Base-by-base conservation (phyloP, 306 rosid species). In the Acacia acuminata region DNA sequence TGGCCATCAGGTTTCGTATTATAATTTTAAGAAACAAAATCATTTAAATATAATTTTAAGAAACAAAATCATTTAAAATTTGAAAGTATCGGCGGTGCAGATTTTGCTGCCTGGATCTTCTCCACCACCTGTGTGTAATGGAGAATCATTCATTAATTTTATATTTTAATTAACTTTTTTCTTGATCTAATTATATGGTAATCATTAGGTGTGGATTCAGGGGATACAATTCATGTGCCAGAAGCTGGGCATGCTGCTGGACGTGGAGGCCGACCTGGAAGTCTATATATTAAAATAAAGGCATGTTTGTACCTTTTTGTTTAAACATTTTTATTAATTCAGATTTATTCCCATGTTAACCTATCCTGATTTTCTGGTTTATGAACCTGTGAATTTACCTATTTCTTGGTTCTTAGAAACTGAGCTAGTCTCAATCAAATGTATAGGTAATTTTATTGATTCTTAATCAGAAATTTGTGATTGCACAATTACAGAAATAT, bases 171-270 rank as follows among this genome's bases (percentile, higher is more conserved):
- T 44, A 16, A 58, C 60, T 34, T 53, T 27, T 66, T 58, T 66
- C 44, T 69, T 19, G 20, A 47, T 36, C 75, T 64, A 71, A 71
- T 87, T 12, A 36, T 64, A 61, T 61, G 30, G 86, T 44, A 85
- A 73, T 88, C 88, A 74, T 48, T 77, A 96, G 99, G 99, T 36
- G 94, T 96, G 82, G 98, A 92, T 79, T 84, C 92, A 16, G 99
- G 98, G 73, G 99, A 96, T 86, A 91, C 97, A 77, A 94, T 96
- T 82, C 93, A 94, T 83, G 94, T 96, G 72, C 98, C 98, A 48
- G 96, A 88, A 86, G 99, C 92, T 83, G 99, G 99, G 79, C 89
- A 88, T 91, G 85, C 90, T 56, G 96, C 92, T 63, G 87, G 91
- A 82, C 86, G 84, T 81, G 92, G 94, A 81, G 91, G 87, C 69